A percentile compares a stretch with the other conserved stretches of the same genome.
Evolutionary conservation across 129 eudicot genomes (phyloP).

Genomic region (Pulicaria dysenterica): DNA sequence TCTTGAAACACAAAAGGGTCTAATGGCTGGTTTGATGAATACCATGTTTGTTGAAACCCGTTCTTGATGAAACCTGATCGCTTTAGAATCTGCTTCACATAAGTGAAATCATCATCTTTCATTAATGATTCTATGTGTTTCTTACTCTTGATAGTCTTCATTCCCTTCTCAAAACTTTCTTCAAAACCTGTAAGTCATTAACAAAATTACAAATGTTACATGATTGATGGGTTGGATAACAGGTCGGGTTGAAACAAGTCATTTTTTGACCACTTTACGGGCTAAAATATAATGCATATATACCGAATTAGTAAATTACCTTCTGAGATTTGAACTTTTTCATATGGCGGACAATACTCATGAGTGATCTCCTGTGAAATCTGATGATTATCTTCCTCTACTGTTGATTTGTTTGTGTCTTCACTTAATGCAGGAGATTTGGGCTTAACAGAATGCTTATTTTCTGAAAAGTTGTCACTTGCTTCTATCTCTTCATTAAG

Average conservation of each 20-base stretch:
- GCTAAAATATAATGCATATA: neutral
- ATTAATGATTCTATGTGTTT: constrained; percentile 11
- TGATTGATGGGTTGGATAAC: neutral
- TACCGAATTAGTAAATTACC: constrained; percentile 25
- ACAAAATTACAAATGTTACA: neutral
- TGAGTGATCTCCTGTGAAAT: constrained; percentile 21
- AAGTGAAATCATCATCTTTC: constrained; percentile 51
- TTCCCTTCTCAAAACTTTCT: constrained; percentile 28
- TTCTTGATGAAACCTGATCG: constrained; percentile 49
- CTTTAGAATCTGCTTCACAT: constrained; percentile 63
- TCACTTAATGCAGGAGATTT: neutral
- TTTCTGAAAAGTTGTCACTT: constrained; percentile 19
- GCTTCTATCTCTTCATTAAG: constrained; percentile 15
- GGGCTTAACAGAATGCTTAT: neutral
- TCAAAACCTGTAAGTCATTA: constrained; percentile 29
- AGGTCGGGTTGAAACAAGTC: neutral
- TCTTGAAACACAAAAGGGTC: constrained; percentile 63
- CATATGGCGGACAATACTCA: constrained; percentile 27
- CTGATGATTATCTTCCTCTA: constrained; percentile 16
- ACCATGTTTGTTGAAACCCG: constrained; percentile 46
- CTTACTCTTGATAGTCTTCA: constrained; percentile 11
- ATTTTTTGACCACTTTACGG: neutral
- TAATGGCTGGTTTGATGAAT: constrained; percentile 46
- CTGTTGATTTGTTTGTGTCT: neutral
- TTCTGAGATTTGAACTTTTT: constrained; percentile 27